Base-by-base conservation (phyloP, 116 monocot genomes). In the Zostera marina region DNA sequence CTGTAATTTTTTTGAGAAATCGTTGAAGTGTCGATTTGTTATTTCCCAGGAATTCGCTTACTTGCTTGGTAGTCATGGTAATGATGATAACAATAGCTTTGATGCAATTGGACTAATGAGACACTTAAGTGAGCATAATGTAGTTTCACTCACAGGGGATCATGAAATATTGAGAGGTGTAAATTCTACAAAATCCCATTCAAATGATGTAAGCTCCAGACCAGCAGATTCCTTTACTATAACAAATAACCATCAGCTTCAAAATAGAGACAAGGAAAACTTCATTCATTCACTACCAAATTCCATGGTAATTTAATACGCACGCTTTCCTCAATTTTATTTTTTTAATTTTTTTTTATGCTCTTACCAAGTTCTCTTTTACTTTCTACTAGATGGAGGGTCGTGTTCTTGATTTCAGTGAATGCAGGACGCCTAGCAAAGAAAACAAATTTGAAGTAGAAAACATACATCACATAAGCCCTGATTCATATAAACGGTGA, bases 51-150 rank as follows among this genome's bases (percentile, higher is more conserved):
- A 85, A 25, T 51, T 79, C 0, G 75, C 78, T 54, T 85, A 65
- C 64, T 82, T 77, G 16, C 45, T 75, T 47, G 85, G 85, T 57
- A 91, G 85, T 57, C 91, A 85, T 40, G 77, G 65, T 5, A 32
- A 32, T 32, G 32, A 32, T 5, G 32, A 32, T 42, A 79, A 79
- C n/a, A 66, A 77, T 71, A 67, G 65, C 45, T 80, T 73, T 73
- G 91, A 91, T 71, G 85, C 82, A 19, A 43, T 85, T 67, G 85
- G 85, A 24, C 63, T 79, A 52, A 79, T 85, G 91, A 76, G 44
- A 63, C 79, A 85, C 51, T 58, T 85, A 43, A 82, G 63, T 59
- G 77, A 74, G 69, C 81, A 77, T 42, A 81, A 62, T 73, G 79
- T 79, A 63, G 67, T 66, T 52, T 79, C 68, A 20, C 47, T 72